Conservation (phyloP, 805 yeast genomes). For the Huiozyma naganishii region DNA sequence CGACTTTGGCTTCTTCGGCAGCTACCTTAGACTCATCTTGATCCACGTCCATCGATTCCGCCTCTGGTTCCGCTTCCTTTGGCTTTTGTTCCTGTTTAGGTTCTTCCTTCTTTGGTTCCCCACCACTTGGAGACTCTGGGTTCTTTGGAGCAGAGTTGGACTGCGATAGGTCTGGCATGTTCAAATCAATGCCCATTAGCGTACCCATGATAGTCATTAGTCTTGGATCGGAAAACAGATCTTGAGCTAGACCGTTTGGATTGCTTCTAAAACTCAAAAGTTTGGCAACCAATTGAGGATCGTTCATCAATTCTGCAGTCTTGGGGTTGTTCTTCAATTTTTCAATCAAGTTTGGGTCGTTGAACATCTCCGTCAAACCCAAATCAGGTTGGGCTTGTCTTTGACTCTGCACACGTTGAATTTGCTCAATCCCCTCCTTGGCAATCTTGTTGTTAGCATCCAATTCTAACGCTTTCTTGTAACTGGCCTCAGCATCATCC, state of each 20-base stretch:
- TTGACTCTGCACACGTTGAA: slow-evolving; percentile 46
- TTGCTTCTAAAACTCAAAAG: slow-evolving; percentile 47
- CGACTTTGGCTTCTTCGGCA: slow-evolving; percentile 66
- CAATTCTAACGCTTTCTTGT: slow-evolving; percentile 67
- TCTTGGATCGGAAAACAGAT: slow-evolving; percentile 70
- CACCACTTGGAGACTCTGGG: background rate
- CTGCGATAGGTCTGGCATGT: slow-evolving; percentile 29
- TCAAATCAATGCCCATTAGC: slow-evolving; percentile 70
- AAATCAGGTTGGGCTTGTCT: slow-evolving; percentile 50
- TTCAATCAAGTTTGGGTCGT: slow-evolving; percentile 67
- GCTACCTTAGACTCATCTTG: slow-evolving; percentile 30
- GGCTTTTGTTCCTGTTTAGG: slow-evolving; percentile 10
- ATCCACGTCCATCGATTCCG: slow-evolving; percentile 30
- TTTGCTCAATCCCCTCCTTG: slow-evolving; percentile 63
- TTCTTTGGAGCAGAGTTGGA: slow-evolving; percentile 23
- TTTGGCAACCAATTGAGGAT: slow-evolving; percentile 69
- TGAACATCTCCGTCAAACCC: slow-evolving; percentile 69
- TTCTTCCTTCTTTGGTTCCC: slow-evolving; percentile 15
- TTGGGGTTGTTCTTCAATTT: slow-evolving; percentile 76
- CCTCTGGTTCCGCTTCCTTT: slow-evolving; percentile 24
- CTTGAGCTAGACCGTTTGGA: slow-evolving; percentile 65
- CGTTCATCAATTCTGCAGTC: slow-evolving; percentile 78
- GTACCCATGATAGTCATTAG: slow-evolving; percentile 83
- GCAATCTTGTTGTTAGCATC: slow-evolving; percentile 84
- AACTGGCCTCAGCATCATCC: slow-evolving; percentile 61